Conservation (phyloP, 2,329 filamentous ascomycete species). For the Epichloe gansuensis region DNA sequence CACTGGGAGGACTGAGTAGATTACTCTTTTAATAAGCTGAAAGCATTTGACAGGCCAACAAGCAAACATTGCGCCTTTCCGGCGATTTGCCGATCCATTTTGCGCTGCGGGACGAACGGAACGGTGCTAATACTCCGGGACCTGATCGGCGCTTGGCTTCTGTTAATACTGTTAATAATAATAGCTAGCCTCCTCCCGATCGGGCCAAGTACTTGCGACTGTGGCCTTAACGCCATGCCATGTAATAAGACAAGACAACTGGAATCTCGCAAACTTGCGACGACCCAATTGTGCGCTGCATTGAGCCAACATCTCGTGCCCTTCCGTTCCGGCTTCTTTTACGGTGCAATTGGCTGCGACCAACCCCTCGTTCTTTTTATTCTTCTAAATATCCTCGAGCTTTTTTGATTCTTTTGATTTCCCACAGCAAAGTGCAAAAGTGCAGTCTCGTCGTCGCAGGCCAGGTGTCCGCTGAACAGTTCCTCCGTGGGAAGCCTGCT, state of each 20-base stretch:
- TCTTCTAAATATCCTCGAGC: not conserved
- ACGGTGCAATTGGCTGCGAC: not conserved
- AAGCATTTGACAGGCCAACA: not conserved
- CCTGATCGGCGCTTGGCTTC: not conserved
- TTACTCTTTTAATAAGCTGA: too few relatives aligned
- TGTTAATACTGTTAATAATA: not conserved
- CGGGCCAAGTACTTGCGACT: constrained; percentile 19
- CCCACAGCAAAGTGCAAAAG: not conserved
- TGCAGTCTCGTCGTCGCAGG: not conserved
- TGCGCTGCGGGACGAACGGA: too few relatives aligned
- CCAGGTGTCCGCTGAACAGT: not conserved
- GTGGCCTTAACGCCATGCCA: constrained; percentile 18
- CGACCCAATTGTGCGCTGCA: not conserved
- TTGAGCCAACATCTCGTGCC: not conserved
- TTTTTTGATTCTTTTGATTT: too few relatives aligned
- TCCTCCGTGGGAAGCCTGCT: not conserved
- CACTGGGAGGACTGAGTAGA: not conserved
- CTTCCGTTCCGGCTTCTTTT: not conserved
- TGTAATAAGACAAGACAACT: not conserved
- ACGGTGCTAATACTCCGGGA: not conserved
- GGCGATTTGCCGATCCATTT: constrained; percentile 9
- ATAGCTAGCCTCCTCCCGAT: not conserved
- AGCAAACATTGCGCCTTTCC: constrained; percentile 1
- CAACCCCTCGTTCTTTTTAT: not conserved
- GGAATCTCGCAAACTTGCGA: not conserved